A percentile compares a stretch with the other conserved stretches of the same genome.
Conservation (phyloP, 1,284 basidiomycete genomes). For the Melampsora larici-populina region DNA sequence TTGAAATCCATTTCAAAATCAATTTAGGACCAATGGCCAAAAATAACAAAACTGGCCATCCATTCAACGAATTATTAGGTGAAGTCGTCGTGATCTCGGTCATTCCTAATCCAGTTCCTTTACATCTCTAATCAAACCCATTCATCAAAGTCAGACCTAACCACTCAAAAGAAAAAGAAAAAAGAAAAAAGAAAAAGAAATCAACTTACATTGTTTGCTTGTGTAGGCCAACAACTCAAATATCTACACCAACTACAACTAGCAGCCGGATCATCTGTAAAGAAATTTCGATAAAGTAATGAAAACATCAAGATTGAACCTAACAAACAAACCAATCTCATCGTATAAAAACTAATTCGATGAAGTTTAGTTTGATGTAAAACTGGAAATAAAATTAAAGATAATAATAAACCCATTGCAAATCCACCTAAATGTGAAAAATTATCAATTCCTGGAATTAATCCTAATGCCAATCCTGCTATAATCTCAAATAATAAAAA, state of each 20-base stretch:
- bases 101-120: slow-evolving; percentile 35
- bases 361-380: slow-evolving; percentile 34
- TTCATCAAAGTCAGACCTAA: neutral
- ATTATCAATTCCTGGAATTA: slow-evolving; percentile 53
- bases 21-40: too few species aligned
- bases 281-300: slow-evolving; percentile 36
- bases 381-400: slow-evolving; percentile 17
- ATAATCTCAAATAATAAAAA: slow-evolving; percentile 36
- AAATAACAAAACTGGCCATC: too few species aligned
- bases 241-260: slow-evolving; percentile 41
- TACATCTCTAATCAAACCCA: slow-evolving; percentile 17
- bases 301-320: slow-evolving; percentile 34
- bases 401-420: slow-evolving; percentile 48
- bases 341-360: slow-evolving; percentile 23
- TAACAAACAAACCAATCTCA: slow-evolving; percentile 13
- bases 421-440: slow-evolving; percentile 54
- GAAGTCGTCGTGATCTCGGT: slow-evolving; percentile 28
- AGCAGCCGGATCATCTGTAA: slow-evolving; percentile 30
- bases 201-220: slow-evolving; percentile 29
- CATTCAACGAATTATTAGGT: neutral
- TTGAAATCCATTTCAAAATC: too few species aligned
- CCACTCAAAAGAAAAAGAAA: neutral
- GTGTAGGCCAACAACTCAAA: slow-evolving; percentile 42
- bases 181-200: neutral
- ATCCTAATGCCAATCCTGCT: slow-evolving; percentile 50